Evolutionary conservation across 768 basidiomycete species (phyloP).

Genomic region (Phaeotremella fagi): DNA sequence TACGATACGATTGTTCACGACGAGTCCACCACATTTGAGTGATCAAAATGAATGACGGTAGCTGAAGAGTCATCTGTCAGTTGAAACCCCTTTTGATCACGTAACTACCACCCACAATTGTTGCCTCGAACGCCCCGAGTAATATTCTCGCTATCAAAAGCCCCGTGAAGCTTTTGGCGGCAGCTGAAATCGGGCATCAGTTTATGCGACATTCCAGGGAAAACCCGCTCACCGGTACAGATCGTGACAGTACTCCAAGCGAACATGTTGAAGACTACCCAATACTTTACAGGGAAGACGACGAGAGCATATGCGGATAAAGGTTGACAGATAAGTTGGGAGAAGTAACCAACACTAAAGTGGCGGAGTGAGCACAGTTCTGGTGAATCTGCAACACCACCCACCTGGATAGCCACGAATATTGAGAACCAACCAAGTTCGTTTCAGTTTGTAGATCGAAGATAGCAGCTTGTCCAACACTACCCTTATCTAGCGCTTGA

Average conservation of each 20-base stretch:
- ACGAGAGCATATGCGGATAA: constrained; percentile 37
- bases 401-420: constrained; percentile 53
- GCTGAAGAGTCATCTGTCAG: no score
- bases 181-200: not conserved
- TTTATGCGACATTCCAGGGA: no score
- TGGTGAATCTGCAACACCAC: no score
- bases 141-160: constrained; percentile 53
- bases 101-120: no score
- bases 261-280: constrained; percentile 41
- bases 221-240: no score
- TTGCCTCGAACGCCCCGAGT: constrained; percentile 55
- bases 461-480: constrained; percentile 37
- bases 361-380: no score
- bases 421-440: constrained; percentile 48
- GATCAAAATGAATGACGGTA: constrained; percentile 53
- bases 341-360: constrained; percentile 47
- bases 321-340: constrained; percentile 34
- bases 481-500: constrained; percentile 14
- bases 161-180: constrained; percentile 45
- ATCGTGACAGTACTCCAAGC: constrained; percentile 24
- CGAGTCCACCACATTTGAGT: constrained; percentile 48
- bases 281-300: constrained; percentile 43
- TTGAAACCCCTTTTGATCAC: no score
- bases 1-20: constrained; percentile 32
- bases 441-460: constrained; percentile 49